Base-by-base conservation (phyloP, 257 asterid species). In the Penstemon newberryi region DNA sequence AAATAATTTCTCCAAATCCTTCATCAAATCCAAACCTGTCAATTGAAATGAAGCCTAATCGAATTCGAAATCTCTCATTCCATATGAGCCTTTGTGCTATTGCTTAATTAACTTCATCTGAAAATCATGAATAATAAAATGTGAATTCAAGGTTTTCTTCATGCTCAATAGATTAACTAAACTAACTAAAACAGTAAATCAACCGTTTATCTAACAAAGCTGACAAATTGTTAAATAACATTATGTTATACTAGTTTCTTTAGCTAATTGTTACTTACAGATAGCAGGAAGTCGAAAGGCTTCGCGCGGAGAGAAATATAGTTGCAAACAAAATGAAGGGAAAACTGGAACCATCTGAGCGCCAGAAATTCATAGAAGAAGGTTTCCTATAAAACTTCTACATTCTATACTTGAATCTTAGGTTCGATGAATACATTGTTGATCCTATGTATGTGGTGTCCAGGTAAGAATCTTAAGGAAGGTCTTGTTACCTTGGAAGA, bases 291-390 rank as follows among this genome's bases (percentile, higher is more conserved):
- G 99, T 90, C 44, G 99, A 93, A 78, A 84, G 84, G 89, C 89
- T 90, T 76, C 90, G 97, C 6, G 92, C 87, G 1, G 97, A 93
- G 85, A 86, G 96, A 77, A 94, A 94, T 84, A 90, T 58, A 37
- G 91, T 94, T 73, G 99, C 97, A 49, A 91, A 86, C 90, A 87
- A 82, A 85, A 94, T 94, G 97, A 94, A 91, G 88, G 96, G 85
- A 62, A 90, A 89, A 66, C 75, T 93, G 60, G 96, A 90, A 69
- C 87, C 92, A 7, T 70, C 91, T 25, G 96, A 90, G 77, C 95
- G 96, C 45, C 96, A 90, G 73, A 93, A 77, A 72, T 88, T 93
- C 67, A 81, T 93, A 39, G 99, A 88, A 87, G 97, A 91, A 91
- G 99, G 97, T 94, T 66, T 43, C 52, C 66, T 50, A 11, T 15